Evolutionary conservation across 768 basidiomycete species (phyloP).

Genomic region (Panaeolus papilionaceus): DNA sequence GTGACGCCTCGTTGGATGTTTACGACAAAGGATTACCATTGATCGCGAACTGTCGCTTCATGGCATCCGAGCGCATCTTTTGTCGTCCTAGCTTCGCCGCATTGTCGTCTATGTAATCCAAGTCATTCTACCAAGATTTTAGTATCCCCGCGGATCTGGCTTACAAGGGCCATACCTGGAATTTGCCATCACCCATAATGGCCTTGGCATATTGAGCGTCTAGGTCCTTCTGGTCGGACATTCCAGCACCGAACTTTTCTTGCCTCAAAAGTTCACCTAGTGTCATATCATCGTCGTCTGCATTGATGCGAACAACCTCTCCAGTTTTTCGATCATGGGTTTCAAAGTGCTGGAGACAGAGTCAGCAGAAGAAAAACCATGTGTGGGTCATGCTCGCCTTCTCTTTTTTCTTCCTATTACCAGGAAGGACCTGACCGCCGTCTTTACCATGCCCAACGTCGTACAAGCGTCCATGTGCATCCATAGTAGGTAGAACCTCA

Average conservation of each 20-base stretch:
- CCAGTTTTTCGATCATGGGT: conserved; percentile 92
- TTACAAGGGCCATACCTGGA: conserved; percentile 58
- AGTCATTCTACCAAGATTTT: conserved; percentile 61
- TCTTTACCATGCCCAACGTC: conserved; percentile 87
- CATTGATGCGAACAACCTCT: conserved; percentile 86
- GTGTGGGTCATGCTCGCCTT: conserved; percentile 49
- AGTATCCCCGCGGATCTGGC: neutral
- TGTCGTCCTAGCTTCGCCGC: conserved; percentile 90
- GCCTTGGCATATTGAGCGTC: conserved; percentile 90
- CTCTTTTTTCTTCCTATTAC: conserved; percentile 84
- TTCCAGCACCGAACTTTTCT: conserved; percentile 89
- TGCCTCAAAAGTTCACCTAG: conserved; percentile 93
- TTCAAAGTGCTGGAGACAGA: conserved; percentile 63
- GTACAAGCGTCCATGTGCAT: conserved; percentile 84
- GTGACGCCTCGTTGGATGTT: neutral
- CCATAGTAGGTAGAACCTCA: conserved; percentile 88
- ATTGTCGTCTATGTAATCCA: conserved; percentile 98
- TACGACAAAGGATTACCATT: conserved; percentile 61
- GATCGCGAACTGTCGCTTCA: conserved; percentile 97
- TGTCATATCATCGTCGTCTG: conserved; percentile 87
- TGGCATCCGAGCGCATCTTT: conserved; percentile 95
- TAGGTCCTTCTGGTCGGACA: conserved; percentile 89
- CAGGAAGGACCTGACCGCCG: conserved; percentile 55
- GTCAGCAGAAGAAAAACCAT: neutral
- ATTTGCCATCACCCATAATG: conserved; percentile 89